These are phyloP conservation scores for Mycena vitilis DNA, from an alignment of 768 basidiomycete species.

Conservation along the genomic window DNA sequence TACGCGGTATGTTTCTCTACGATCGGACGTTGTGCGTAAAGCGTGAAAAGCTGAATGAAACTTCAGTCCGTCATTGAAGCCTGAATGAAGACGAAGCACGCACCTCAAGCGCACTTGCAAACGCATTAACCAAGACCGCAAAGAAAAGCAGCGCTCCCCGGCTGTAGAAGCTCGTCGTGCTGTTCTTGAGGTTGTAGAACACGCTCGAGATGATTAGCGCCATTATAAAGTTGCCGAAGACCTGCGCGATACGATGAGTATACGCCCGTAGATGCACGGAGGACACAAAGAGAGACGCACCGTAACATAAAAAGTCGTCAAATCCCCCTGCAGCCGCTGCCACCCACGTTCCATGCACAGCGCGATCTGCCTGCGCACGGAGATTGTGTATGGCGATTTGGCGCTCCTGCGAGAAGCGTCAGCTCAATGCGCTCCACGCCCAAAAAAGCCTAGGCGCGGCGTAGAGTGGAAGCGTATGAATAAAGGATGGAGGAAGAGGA, in stretches of 20 bases:
- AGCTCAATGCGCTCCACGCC: no score
- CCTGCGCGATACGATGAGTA: slow-evolving; percentile 1
- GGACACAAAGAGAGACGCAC: slow-evolving; percentile 10
- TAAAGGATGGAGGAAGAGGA: background rate
- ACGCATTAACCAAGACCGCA: slow-evolving; percentile 51
- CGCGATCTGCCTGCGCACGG: slow-evolving; percentile 56
- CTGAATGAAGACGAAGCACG: no score
- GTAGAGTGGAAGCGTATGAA: no score
- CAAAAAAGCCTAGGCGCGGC: no score
- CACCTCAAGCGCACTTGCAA: slow-evolving; percentile 48
- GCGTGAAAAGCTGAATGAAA: slow-evolving; percentile 40
- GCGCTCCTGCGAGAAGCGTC: slow-evolving; percentile 29
- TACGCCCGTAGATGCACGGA: no score
- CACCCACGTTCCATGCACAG: slow-evolving; percentile 58
- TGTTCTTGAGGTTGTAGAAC: slow-evolving; percentile 52
- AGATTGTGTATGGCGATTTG: slow-evolving; percentile 55
- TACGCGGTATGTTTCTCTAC: slow-evolving; percentile 54
- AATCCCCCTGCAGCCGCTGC: slow-evolving; percentile 58
- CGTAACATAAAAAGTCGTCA: slow-evolving; percentile 37
- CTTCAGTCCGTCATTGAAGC: no score
- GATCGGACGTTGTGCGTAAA: slow-evolving; percentile 49
- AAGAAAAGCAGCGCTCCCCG: slow-evolving; percentile 59
- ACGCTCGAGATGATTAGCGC: slow-evolving; percentile 44
- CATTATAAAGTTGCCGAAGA: slow-evolving; percentile 40
- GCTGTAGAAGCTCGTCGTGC: slow-evolving; percentile 54